Evolutionary conservation across 2,329 filamentous ascomycete genomes (phyloP), one percentile per base, ranked within the genome.

Genomic region (Lasiodiplodia citricola): DNA sequence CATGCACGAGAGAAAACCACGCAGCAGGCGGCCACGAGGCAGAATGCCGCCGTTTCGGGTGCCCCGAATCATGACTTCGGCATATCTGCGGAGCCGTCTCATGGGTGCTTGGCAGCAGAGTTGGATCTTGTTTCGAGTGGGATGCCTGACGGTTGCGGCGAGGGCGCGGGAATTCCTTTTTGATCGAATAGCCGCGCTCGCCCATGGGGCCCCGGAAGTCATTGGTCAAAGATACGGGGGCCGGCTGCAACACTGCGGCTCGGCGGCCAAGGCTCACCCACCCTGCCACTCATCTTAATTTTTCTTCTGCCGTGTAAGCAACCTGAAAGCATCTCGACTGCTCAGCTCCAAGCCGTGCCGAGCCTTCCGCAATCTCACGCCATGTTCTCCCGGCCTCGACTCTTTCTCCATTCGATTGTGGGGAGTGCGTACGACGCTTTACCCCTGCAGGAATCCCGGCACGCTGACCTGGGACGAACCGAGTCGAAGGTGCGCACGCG

Each of bases 261-360:
- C 58, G 58, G 10, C 58, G 7, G 58, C 58, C 58, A 63, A 63
- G 58, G 8, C 58, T 23, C 41, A 4, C 28, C 37, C 51, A 28
- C 44, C 58, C 37, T 63, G 58, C 25, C 23, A 31, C 11, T 52
- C 28, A 38, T 64, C 47, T 52, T 52, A 25, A 38, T 51, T 64
- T 52, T 64, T 38, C 55, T 41, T 58, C 60, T 64, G 44, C 58
- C 25, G 58, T 63, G 44, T 21, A 63, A 63, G 58, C 41, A 64
- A 16, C 21, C 44, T 38, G 60, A 47, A 63, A 63, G 58, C 58
- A 37, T 51, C 58, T n/a, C 21, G 37, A 51, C 14, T 52, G 11
- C 47, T 60, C 38, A 44, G 56, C 38, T 37, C 31, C 1, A 8
- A 16, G 41, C 58, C 23, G 11, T 51, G 58, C 44, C 60, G 28